Evolutionary conservation across 208 protist genomes (phyloP), one percentile per base, ranked within the genome.

Genomic region (Acanthamoeba lenticulata): DNA sequence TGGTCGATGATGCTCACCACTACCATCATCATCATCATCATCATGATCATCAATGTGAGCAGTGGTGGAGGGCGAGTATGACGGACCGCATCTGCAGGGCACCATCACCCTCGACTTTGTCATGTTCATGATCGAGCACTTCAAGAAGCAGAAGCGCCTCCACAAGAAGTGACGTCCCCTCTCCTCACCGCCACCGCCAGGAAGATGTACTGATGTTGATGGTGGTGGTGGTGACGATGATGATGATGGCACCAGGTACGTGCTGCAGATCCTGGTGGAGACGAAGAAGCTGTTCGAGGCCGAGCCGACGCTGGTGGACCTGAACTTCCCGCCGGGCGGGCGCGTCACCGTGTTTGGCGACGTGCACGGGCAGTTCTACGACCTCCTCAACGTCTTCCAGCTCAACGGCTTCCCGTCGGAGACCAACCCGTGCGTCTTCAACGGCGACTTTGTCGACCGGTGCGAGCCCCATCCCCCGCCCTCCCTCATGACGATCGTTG

Each of bases 311-410:
- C 77, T 98, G 0, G 92, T 97, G 0, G 95, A 97, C 27, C 97
- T 99, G 60, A 96, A 97, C 3, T 95, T 94, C 88, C 47, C 65
- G 7, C 49, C 13, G 88, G 67, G 52, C 34, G 36, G 40, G 1
- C 86, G 95, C 38, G 98, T 99, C 92, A 99, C 98, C 27, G 98
- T 99, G 36, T 99, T 99, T 97, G 99, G 99, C 74, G 99, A 99
- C 96, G 99, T 98, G 13, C 99, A 99, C 97, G 99, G 99, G 13
- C 99, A 99, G 96, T 99, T 98, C 96, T 99, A 99, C 95, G 99
- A 99, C 95, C 94, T 99, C 47, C 96, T 99, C 44, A 98, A 99
- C 95, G 99, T 99, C 93, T 99, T 99, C 94, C 94, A 62, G 9
- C 45, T 97, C 24, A 97, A 97, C 94, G 97, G 97, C 27, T 92